Percentiles rank a stretch among this genome's conserved stretches.
Conservation (phyloP, 2,329 filamentous ascomycete genomes). For the Fusarium albidum region DNA sequence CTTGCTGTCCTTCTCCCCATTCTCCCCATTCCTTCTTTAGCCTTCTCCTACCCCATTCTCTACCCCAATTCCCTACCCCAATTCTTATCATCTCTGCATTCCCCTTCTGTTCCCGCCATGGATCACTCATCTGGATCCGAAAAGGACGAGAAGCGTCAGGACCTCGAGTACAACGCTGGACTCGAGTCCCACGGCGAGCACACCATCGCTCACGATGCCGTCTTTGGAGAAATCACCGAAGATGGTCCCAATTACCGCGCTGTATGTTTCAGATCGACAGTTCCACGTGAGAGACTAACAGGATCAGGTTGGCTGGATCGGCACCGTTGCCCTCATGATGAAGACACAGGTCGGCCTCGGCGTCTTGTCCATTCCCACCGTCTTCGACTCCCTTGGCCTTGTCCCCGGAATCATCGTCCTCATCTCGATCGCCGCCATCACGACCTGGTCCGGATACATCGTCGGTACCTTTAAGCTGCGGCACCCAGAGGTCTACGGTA, state of each 20-base stretch:
- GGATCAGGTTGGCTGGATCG: constrained; percentile 50
- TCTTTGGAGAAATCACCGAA: constrained; percentile 27
- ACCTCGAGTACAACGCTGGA: no score
- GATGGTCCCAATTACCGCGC: constrained; percentile 38
- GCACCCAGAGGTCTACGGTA: constrained; percentile 59
- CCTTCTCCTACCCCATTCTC: no score
- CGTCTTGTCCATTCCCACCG: constrained; percentile 56
- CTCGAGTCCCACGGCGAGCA: no score
- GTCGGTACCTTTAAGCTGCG: constrained; percentile 57
- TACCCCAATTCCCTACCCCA: no score
- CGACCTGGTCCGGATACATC: constrained; percentile 43
- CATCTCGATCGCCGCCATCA: constrained; percentile 46
- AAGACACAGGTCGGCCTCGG: constrained; percentile 54
- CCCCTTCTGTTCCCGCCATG: no score
- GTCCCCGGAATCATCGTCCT: constrained; percentile 56
- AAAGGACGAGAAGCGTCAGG: no score
- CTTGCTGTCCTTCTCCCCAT: no score
- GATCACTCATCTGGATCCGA: no score
- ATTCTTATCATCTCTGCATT: no score
- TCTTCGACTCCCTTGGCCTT: constrained; percentile 54
- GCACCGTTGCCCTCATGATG: constrained; percentile 54
- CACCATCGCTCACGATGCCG: constrained; percentile 28
- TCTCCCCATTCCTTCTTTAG: no score
- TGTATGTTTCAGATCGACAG: constrained; percentile 18
- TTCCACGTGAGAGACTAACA: no score